Evolutionary conservation across 176 grass and related monocot genomes (phyloP).

Genomic region (Stipa capillata): DNA sequence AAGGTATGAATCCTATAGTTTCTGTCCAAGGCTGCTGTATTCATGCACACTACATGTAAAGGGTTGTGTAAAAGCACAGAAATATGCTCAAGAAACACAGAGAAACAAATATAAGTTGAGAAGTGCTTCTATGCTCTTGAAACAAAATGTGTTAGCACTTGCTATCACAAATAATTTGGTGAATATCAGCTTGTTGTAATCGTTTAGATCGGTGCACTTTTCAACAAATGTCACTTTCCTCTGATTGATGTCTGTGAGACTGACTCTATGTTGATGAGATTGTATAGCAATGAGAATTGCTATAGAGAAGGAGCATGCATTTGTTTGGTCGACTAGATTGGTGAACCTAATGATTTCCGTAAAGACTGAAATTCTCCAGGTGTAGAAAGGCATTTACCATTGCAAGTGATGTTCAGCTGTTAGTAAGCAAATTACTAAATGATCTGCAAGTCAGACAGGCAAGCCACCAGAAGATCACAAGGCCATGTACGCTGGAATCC

Average conservation of each 20-base stretch:
- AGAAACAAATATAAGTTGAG: background rate
- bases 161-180: no score
- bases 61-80: background rate
- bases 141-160: no score
- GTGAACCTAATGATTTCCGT: background rate
- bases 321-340: background rate
- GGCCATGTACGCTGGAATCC: background rate
- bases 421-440: background rate
- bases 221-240: background rate
- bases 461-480: background rate
- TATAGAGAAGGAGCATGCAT: background rate
- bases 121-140: no score
- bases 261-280: background rate
- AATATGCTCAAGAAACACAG: background rate
- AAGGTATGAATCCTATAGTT: background rate
- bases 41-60: background rate
- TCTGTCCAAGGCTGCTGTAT: background rate
- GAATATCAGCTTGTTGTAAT: background rate
- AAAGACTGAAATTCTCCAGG: conserved; percentile 3
- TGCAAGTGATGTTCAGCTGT: background rate
- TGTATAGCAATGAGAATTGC: background rate
- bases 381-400: background rate
- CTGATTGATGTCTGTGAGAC: background rate
- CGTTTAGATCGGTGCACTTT: background rate
- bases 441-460: background rate